A percentile compares a stretch with the other conserved stretches of the same genome.
These are phyloP conservation scores for Coleophoma crateriformis DNA, from an alignment of 2,329 filamentous ascomycete species.

Conservation along the genomic window DNA sequence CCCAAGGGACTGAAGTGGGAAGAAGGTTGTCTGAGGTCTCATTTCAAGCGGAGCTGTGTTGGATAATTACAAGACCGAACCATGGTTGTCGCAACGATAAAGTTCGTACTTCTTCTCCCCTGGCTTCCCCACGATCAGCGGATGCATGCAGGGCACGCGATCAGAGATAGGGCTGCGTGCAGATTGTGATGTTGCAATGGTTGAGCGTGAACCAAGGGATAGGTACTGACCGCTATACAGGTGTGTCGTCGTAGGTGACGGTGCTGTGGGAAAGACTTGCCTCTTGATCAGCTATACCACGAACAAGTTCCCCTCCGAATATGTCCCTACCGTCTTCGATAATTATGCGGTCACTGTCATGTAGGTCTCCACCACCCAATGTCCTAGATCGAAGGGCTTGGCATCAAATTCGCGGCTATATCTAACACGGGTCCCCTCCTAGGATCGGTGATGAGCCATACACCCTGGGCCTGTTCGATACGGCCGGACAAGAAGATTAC, in stretches of 20 bases:
- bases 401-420: neutral
- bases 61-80: slow-evolving; percentile 8
- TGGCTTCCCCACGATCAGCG: slow-evolving; percentile 3
- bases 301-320: slow-evolving; percentile 99
- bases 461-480: slow-evolving; percentile 96
- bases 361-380: slow-evolving; percentile 52
- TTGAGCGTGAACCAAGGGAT: neutral
- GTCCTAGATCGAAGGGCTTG: too few relatives aligned
- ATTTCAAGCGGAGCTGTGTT: neutral
- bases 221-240: slow-evolving; percentile 40
- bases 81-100: slow-evolving; percentile 56
- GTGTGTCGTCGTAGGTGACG: slow-evolving; percentile 98
- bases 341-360: slow-evolving; percentile 99
- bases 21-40: neutral
- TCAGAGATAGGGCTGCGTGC: slow-evolving; percentile 2
- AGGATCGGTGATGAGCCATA: slow-evolving; percentile 99
- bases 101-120: slow-evolving; percentile 37
- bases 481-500: slow-evolving; percentile 98
- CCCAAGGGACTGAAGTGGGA: neutral
- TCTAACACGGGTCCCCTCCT: slow-evolving; percentile 8
- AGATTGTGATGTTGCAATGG: neutral
- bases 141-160: neutral
- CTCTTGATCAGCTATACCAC: slow-evolving; percentile 98
- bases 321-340: slow-evolving; percentile 98
- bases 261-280: slow-evolving; percentile 99